These are phyloP conservation scores for Phyllosticta ampelicida DNA, from an alignment of 2,329 filamentous ascomycete genomes.

Conservation along the genomic window DNA sequence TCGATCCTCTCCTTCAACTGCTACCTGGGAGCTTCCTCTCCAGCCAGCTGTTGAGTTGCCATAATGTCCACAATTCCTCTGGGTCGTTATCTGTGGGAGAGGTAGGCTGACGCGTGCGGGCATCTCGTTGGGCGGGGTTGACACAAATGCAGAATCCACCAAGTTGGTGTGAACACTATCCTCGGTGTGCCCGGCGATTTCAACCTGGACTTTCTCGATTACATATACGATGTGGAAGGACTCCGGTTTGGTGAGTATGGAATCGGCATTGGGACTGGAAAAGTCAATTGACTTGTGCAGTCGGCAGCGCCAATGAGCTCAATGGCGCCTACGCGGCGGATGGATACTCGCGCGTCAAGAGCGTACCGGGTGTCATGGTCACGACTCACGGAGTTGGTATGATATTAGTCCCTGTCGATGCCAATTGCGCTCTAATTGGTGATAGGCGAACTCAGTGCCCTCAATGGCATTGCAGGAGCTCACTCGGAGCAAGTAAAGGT, in stretches of 20 bases:
- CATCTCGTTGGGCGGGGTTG: background rate
- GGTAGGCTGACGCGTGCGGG: slow-evolving; percentile 10
- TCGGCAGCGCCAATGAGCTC: slow-evolving; percentile 48
- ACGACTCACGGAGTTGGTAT: slow-evolving; percentile 51
- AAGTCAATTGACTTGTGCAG: slow-evolving; percentile 12
- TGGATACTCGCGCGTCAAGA: slow-evolving; percentile 46
- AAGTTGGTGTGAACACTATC: slow-evolving; percentile 31
- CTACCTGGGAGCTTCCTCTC: background rate
- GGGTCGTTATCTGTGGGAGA: slow-evolving; percentile 33
- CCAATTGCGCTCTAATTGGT: background rate
- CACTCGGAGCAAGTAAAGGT: slow-evolving; percentile 35
- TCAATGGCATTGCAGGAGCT: slow-evolving; percentile 36
- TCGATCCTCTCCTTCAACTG: background rate
- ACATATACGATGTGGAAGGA: slow-evolving; percentile 30
- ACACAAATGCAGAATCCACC: slow-evolving; percentile 23
- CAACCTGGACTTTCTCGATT: slow-evolving; percentile 36
- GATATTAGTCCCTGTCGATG: background rate
- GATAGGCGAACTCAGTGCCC: slow-evolving; percentile 30
- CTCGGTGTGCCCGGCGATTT: slow-evolving; percentile 37
- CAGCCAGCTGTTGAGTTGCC: background rate
- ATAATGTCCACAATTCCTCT: slow-evolving; percentile 27
- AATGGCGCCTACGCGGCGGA: slow-evolving; percentile 49
- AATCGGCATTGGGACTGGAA: background rate
- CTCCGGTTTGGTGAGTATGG: slow-evolving; percentile 25
- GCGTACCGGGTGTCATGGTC: slow-evolving; percentile 33